Percentiles rank a stretch among this genome's conserved stretches.
Evolutionary conservation across 768 basidiomycete genomes (phyloP).

Genomic region (Suillus sp.): DNA sequence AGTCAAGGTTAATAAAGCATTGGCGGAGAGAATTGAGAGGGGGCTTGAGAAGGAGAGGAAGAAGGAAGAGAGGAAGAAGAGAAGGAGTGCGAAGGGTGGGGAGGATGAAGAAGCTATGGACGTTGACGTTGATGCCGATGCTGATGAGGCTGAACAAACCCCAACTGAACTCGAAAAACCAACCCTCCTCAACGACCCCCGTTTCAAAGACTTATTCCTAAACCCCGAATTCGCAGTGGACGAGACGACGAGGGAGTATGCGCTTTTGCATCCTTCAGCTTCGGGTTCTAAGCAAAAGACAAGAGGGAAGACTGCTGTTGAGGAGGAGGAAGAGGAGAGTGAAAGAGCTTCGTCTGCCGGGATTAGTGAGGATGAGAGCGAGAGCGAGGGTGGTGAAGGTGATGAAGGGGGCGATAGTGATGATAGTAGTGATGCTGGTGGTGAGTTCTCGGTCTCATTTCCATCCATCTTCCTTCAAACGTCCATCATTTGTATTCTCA

Average conservation of each 20-base stretch:
- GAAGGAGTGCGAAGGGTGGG: constrained; percentile 38
- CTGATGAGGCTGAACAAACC: constrained; percentile 22
- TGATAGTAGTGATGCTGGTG: constrained; percentile 62
- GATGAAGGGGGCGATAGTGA: constrained; percentile 46
- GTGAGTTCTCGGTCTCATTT: constrained; percentile 32
- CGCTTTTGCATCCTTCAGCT: constrained; percentile 89
- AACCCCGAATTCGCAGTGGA: constrained; percentile 93
- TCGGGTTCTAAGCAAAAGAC: constrained; percentile 40
- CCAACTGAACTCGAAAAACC: constrained; percentile 29
- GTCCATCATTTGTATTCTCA: neutral
- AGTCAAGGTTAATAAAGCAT: constrained; percentile 65
- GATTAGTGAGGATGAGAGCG: constrained; percentile 44
- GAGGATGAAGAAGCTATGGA: constrained; percentile 33
- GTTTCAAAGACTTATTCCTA: constrained; percentile 89
- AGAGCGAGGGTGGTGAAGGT: constrained; percentile 43
- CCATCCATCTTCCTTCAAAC: neutral
- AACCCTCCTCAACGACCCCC: constrained; percentile 77
- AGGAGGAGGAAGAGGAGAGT: constrained; percentile 88
- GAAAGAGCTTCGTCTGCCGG: constrained; percentile 66
- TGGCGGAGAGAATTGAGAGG: constrained; percentile 81
- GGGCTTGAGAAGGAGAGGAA: constrained; percentile 64
- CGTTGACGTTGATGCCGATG: constrained; percentile 18
- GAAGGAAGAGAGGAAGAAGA: constrained; percentile 57
- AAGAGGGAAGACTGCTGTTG: constrained; percentile 73
- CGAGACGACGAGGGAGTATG: constrained; percentile 83